A percentile compares a stretch with the other conserved stretches of the same genome.
These are phyloP conservation scores for Trypanosoma vivax DNA, from an alignment of 208 protist genomes.

Conservation along the genomic window DNA sequence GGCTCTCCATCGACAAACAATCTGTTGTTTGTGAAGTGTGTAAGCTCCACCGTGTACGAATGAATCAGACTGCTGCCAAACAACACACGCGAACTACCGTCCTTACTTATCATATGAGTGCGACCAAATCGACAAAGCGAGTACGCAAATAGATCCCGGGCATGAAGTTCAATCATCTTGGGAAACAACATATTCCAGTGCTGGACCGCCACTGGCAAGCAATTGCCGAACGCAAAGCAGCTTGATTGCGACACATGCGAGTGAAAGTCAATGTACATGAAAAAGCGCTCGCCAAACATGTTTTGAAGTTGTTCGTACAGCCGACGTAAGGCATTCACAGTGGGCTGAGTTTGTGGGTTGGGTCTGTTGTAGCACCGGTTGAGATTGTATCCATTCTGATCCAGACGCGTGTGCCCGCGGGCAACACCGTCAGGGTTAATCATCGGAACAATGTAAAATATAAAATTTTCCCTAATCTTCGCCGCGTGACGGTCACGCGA, in stretches of 20 bases:
- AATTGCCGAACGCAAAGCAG: conserved; percentile 91
- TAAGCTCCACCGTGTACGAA: conserved; percentile 81
- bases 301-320: conserved; percentile 70
- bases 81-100: conserved; percentile 75
- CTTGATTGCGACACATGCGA: conserved; percentile 88
- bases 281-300: conserved; percentile 61
- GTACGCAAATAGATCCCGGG: conserved; percentile 66
- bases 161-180: conserved; percentile 68
- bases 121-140: conserved; percentile 64
- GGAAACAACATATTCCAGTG: conserved; percentile 84
- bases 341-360: conserved; percentile 63
- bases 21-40: conserved; percentile 65
- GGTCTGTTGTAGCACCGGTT: conserved; percentile 92
- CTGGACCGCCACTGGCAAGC: conserved; percentile 58
- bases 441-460: conserved; percentile 92
- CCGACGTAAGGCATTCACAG: conserved; percentile 70
- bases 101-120: conserved; percentile 70
- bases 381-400: conserved; percentile 89
- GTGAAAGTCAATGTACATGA: conserved; percentile 91
- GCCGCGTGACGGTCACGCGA: conserved; percentile 57
- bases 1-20: conserved; percentile 49
- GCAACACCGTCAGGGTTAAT: conserved; percentile 92
- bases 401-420: conserved; percentile 89
- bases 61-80: conserved; percentile 73
- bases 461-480: conserved; percentile 78